Evolutionary conservation across 345 rosid species (phyloP).

Genomic region (Ailanthus altissimus): DNA sequence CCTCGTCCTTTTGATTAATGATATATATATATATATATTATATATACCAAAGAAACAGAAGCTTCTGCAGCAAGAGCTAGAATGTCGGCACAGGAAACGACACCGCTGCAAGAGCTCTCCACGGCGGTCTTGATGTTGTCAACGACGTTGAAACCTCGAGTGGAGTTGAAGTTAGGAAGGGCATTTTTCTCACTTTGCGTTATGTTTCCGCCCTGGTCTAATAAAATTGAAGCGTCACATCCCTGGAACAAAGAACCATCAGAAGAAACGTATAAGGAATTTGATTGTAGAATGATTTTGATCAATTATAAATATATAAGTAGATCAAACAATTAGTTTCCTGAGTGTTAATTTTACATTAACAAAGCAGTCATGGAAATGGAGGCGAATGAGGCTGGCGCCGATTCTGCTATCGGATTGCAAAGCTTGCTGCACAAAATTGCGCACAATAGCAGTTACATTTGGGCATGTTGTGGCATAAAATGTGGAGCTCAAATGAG

Average conservation of each 20-base stretch:
- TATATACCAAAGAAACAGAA: constrained; percentile 56
- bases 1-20: no score
- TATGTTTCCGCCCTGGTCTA: constrained; percentile 47
- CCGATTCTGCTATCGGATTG: constrained; percentile 61
- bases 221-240: constrained; percentile 69
- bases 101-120: constrained; percentile 64
- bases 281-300: not conserved
- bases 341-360: constrained; percentile 33
- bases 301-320: no score
- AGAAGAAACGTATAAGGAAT: not conserved
- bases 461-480: constrained; percentile 65
- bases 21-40: not conserved
- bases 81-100: constrained; percentile 79
- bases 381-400: constrained; percentile 81
- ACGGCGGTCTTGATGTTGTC: constrained; percentile 67
- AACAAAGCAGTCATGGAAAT: constrained; percentile 87
- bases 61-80: constrained; percentile 68
- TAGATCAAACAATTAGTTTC: not conserved
- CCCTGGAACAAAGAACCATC: constrained; percentile 39
- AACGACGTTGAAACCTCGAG: constrained; percentile 65
- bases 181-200: constrained; percentile 63
- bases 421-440: constrained; percentile 56
- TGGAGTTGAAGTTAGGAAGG: constrained; percentile 47
- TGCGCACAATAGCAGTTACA: constrained; percentile 51
- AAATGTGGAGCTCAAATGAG: constrained; percentile 61